Evolutionary conservation across 305 asterid species (phyloP).

Genomic region (Solanum hybrid): DNA sequence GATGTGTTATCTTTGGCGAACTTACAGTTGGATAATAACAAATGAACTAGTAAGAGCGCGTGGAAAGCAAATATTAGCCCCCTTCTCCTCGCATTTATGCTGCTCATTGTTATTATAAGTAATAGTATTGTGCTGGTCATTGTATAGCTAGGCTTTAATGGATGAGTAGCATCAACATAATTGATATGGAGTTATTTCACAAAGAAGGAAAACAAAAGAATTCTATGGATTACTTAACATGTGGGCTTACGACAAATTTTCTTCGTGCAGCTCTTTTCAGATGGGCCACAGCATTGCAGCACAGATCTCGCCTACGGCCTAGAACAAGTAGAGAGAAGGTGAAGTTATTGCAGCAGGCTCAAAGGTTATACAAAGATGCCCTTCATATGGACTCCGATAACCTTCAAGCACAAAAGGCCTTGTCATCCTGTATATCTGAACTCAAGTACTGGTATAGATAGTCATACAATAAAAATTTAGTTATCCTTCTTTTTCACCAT

Average conservation of each 20-base stretch:
- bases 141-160: not conserved
- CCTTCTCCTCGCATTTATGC: not conserved
- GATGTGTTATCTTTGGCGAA: not conserved
- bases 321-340: conserved; percentile 64
- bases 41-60: not conserved
- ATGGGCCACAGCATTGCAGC: conserved; percentile 85
- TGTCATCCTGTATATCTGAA: conserved; percentile 66
- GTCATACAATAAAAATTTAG: not conserved
- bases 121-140: not conserved
- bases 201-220: not conserved
- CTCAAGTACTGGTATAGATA: conserved; percentile 51
- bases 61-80: not conserved
- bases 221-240: not conserved
- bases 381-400: conserved; percentile 66
- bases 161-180: not conserved
- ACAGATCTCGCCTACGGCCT: conserved; percentile 69
- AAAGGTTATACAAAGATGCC: conserved; percentile 72
- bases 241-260: not conserved
- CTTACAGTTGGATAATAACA: not conserved
- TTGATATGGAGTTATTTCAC: not conserved
- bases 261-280: conserved; percentile 74
- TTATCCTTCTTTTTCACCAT: not conserved
- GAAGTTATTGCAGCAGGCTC: conserved; percentile 77
- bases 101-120: not conserved
- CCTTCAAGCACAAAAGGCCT: conserved; percentile 44